A percentile compares a stretch with the other conserved stretches of the same genome.
Conservation (phyloP, 352 stramenopile genomes). For the Phytophthora fragariaefolia region DNA sequence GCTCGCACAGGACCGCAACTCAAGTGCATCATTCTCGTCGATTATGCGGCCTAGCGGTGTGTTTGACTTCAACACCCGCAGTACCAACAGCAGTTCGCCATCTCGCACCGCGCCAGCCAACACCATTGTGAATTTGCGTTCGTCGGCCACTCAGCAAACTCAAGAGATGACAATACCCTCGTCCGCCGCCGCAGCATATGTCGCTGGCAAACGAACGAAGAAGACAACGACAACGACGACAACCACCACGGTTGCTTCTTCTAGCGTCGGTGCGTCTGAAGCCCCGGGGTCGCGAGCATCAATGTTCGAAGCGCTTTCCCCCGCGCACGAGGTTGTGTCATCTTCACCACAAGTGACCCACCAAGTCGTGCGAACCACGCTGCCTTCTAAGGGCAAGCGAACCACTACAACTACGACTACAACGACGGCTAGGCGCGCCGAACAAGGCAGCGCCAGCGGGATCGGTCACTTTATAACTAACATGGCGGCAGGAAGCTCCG, state of each 20-base stretch:
- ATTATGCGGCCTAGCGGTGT: slow-evolving; percentile 23
- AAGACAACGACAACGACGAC: slow-evolving; percentile 27
- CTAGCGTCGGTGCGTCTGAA: slow-evolving; percentile 1
- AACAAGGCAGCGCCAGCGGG: slow-evolving; percentile 13
- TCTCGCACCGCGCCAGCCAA: slow-evolving; percentile 27
- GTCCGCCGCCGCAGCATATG: slow-evolving; percentile 12
- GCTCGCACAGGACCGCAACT: slow-evolving; percentile 36
- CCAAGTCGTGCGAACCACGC: slow-evolving; percentile 29
- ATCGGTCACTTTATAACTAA: background rate
- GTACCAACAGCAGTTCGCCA: slow-evolving; percentile 28
- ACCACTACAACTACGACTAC: slow-evolving; percentile 25
- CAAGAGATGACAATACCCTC: slow-evolving; percentile 14
- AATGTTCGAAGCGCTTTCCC: slow-evolving; percentile 14
- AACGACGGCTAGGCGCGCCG: slow-evolving; percentile 22
- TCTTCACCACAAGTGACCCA: slow-evolving; percentile 30
- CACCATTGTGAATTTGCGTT: slow-evolving; percentile 28
- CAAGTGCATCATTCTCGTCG: slow-evolving; percentile 23
- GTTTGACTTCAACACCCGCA: slow-evolving; percentile 30
- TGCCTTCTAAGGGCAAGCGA: slow-evolving; percentile 26
- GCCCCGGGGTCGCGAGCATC: background rate
- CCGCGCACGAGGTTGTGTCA: slow-evolving; percentile 22
- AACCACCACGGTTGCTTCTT: slow-evolving; percentile 18
- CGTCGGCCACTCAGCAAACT: slow-evolving; percentile 12
- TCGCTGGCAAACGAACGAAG: slow-evolving; percentile 19
- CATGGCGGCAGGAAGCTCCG: slow-evolving; percentile 7